These are phyloP conservation scores for Inonotus obliquus DNA, from an alignment of 1,284 basidiomycete genomes.

Conservation along the genomic window DNA sequence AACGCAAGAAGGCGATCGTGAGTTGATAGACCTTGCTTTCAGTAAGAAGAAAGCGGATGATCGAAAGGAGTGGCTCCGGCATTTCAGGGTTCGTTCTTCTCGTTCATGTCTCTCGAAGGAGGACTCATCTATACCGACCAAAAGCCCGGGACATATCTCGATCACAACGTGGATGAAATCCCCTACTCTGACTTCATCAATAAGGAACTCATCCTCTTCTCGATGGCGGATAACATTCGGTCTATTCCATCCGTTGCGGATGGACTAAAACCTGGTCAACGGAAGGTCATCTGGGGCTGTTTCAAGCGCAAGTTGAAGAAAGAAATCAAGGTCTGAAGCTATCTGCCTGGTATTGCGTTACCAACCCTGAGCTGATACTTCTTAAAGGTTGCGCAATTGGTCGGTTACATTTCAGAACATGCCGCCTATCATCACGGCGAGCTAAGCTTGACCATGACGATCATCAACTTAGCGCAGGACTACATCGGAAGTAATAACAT, in stretches of 20 bases:
- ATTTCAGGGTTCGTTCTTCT: slow-evolving; percentile 66
- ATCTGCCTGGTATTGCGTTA: not conserved
- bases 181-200: slow-evolving; percentile 96
- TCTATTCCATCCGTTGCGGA: slow-evolving; percentile 93
- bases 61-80: slow-evolving; percentile 96
- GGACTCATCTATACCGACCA: slow-evolving; percentile 14
- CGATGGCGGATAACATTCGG: slow-evolving; percentile 98
- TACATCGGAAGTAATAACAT: slow-evolving; percentile 97
- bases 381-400: slow-evolving; percentile 83
- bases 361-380: not conserved
- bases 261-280: slow-evolving; percentile 97
- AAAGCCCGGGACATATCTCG: slow-evolving; percentile 90
- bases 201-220: slow-evolving; percentile 97
- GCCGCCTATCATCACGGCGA: slow-evolving; percentile 98
- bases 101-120: not conserved
- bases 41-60: slow-evolving; percentile 99
- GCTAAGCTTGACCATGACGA: slow-evolving; percentile 80
- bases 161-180: slow-evolving; percentile 86
- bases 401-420: slow-evolving; percentile 92
- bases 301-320: slow-evolving; percentile 93
- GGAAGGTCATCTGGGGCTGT: slow-evolving; percentile 94
- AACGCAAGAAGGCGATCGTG: slow-evolving; percentile 78
- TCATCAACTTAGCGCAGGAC: slow-evolving; percentile 91
- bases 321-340: slow-evolving; percentile 75
- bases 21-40: slow-evolving; percentile 96